Evolutionary conservation across 192 early-diverging fungal species (phyloP), one percentile per base, ranked within the genome.

Genomic region (Backusella tuberculispora): DNA sequence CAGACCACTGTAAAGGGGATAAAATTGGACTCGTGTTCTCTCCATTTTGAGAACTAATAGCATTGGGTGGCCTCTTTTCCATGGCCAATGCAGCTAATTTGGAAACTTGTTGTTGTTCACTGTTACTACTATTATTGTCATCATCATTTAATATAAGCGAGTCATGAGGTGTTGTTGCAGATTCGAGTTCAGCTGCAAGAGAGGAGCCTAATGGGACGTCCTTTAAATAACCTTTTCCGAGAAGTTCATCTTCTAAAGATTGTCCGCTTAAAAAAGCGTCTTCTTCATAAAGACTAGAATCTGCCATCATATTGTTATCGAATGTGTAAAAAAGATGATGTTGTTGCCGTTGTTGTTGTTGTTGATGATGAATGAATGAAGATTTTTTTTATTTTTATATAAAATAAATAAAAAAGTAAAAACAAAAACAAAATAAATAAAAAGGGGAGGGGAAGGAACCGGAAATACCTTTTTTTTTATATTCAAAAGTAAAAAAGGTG

Each of bases 241-340:
- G 68, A 56, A 82, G 76, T 63, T 82, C 81, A 41, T 82, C 77
- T 70, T 82, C 81, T 34, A 82, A 40, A 14, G 78, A 80, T 42
- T 63, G 71, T 17, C 68, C 68, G 19, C 73, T 68, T 26, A 76
- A 71, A n/a, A 69, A 74, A 45, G 71, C 70, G 53, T 80, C 78
- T 69, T 69, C 68, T 72, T 80, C 78, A 74, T 53, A 75, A 19
- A 73, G 15, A 14, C 41, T 34, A n/a, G 21, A 46, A 38, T 78
- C 71, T 63, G 63, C n/a, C 45, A 78, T 50, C 15, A 67, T 66
- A 15, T 42, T 72, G 67, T 76, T 68, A 34, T 34, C 29, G 29
- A 34, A 34, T 34, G 29, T 34, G 29, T 34, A 34, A 34, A 34
- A 34, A 34, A 34, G 29, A 34, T 34, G 29, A 34, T 34, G 29